Percentiles rank a stretch among this genome's conserved stretches.
These are phyloP conservation scores for Cladophialophora bantiana DNA, from an alignment of 2,329 filamentous ascomycete species.

Conservation along the genomic window DNA sequence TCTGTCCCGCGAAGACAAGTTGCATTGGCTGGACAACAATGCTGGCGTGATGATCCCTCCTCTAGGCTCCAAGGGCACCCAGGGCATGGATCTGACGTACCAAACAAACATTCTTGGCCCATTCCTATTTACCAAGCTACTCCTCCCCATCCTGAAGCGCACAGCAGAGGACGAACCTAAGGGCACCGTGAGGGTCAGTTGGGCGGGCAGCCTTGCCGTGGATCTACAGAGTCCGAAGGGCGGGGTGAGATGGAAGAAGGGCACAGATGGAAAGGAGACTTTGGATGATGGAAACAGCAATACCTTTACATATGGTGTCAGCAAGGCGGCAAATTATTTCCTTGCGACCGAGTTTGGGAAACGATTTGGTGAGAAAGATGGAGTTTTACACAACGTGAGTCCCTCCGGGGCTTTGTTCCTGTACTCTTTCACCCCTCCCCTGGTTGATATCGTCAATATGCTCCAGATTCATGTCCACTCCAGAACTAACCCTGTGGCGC, in stretches of 20 bases:
- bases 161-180: conserved; percentile 40
- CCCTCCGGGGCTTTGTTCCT: not conserved
- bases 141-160: conserved; percentile 45
- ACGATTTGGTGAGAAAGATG: conserved; percentile 25
- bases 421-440: too few species aligned
- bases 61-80: conserved; percentile 43
- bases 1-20: conserved; percentile 42
- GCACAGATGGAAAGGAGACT: conserved; percentile 14
- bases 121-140: conserved; percentile 50
- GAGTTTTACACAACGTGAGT: conserved; percentile 36
- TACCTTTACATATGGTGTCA: conserved; percentile 19
- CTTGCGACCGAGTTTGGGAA: conserved; percentile 33
- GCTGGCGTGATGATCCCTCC: conserved; percentile 50
- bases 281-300: conserved; percentile 23
- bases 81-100: conserved; percentile 49
- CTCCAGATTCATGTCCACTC: not conserved
- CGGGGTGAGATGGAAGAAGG: conserved; percentile 29
- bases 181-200: conserved; percentile 46
- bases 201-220: conserved; percentile 36
- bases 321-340: conserved; percentile 32
- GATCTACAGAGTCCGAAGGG: conserved; percentile 17
- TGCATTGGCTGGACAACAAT: conserved; percentile 45
- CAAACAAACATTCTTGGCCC: conserved; percentile 50
- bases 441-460: not conserved
- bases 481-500: not conserved